Base-by-base conservation (phyloP, 495 filamentous ascomycete species). In the Amphirosellinia nigrospora region DNA sequence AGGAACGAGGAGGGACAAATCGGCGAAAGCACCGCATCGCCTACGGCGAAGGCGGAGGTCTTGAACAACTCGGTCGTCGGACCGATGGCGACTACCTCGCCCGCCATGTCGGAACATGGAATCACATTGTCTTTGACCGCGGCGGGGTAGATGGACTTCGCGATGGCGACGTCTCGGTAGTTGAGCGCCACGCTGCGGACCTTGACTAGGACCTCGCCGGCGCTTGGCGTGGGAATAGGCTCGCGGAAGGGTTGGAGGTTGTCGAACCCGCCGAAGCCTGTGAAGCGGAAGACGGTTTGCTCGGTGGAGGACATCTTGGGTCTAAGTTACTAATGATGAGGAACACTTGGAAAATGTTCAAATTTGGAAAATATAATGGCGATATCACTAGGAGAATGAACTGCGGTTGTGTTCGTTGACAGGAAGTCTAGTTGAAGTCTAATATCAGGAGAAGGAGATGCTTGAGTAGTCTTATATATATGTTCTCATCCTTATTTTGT, bases 61-160 rank as follows among this genome's bases (percentile, higher is more conserved):
- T 63, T 63, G 15, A 45, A 46, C 8, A 63, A n/a, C 60, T 59
- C 52, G 46, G 43, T 53, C 3, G 50, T 48, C 28, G 59, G 48
- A 13, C 73, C 73, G 16, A 71, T 32, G 4, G 61, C 68, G 11
- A 73, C 41, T 1, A 76, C 65, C 45, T 71, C 62, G 21, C 72
- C 74, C 32, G 72, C 58, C 30, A 63, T 53, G 39, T 75, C 73
- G 15, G 68, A 73, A 30, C 71, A 70, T 15, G 68, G 68, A 1
- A 75, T 67, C n/a, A 67, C 71, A 3, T 60, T 60, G 36, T 39
- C 58, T 36, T 39, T 59, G 43, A 23, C 58, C 13, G 11, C 15
- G 15, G 5, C 52, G 50, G 58, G 66, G 41, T 53, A 67, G 55
- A 0, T 66, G 66, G 36, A 64, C 56, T 36, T 50, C 55, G 32